Evolutionary conservation across 1,284 basidiomycete genomes (phyloP).

Genomic region (Inonotus obliquus): DNA sequence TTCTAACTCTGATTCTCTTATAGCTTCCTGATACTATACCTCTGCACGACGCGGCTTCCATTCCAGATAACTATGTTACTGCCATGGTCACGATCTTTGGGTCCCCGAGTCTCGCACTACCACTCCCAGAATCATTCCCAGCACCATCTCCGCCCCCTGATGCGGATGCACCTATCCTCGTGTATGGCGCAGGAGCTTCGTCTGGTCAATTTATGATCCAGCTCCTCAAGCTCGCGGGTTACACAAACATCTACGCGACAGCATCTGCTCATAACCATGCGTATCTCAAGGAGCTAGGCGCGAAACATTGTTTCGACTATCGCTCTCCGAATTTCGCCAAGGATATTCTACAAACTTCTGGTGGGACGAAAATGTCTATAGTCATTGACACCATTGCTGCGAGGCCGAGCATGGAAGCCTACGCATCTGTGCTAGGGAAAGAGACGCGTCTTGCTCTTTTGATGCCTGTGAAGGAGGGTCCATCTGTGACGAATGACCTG

Average conservation of each 20-base stretch:
- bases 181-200: conserved; percentile 56
- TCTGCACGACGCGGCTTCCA: conserved; percentile 39
- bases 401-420: conserved; percentile 32
- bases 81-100: conserved; percentile 46
- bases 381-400: conserved; percentile 43
- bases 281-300: conserved; percentile 44
- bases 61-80: conserved; percentile 49
- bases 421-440: conserved; percentile 32
- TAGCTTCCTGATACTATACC: conserved; percentile 38
- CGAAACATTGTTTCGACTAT: conserved; percentile 49
- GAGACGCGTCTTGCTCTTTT: conserved; percentile 39
- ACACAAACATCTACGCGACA: conserved; percentile 47
- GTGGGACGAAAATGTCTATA: conserved; percentile 33
- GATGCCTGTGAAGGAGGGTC: conserved; percentile 44
- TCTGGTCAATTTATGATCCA: conserved; percentile 51
- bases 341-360: conserved; percentile 35
- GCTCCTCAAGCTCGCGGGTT: conserved; percentile 48
- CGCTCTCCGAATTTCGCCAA: conserved; percentile 34
- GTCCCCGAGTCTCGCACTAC: conserved; percentile 33
- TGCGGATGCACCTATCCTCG: conserved; percentile 37
- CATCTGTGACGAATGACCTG: conserved; percentile 29
- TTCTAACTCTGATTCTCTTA: neutral
- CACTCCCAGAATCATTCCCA: conserved; percentile 37
- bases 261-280: conserved; percentile 45
- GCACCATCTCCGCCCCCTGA: conserved; percentile 30